Evolutionary conservation across 345 rosid genomes (phyloP), one percentile per base, ranked within the genome.

Genomic region (Populus simonii): DNA sequence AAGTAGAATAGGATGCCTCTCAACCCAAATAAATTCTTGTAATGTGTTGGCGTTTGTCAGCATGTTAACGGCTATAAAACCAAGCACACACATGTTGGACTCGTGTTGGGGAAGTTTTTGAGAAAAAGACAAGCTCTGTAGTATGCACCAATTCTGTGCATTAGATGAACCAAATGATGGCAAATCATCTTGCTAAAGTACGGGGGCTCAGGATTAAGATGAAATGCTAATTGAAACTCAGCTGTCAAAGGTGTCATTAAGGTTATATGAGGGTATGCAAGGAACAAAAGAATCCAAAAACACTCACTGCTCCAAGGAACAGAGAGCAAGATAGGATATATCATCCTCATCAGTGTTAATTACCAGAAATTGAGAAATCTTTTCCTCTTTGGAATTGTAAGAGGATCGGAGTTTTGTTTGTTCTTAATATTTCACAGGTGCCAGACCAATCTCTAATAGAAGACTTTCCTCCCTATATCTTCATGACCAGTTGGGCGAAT

Each of bases 71-170:
- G 65, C 8, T 51, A 49, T 12, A 67, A 57, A 53, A 23, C 49
- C 38, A 73, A 57, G 71, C 89, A 82, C 87, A 78, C 85, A 84
- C 80, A 87, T 73, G 84, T n/a, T 78, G 82, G 77, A 76, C 39
- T 68, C 59, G 62, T 71, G 78, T 27, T 65, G 77, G 81, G 31
- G 68, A 53, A 80, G 61, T 72, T 72, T 80, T 38, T 61, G 23
- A 67, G 76, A 75, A 78, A 73, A 82, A 70, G 83, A 83, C 88
- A 79, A 76, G 75, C 63, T 70, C 76, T 76, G 33, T 17, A 66
- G 5, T 18, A 8, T 29, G 39, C 16, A 23, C 41, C 3, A 33
- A 31, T 13, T 66, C 2, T 33, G n/a, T 66, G 69, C 69, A 66
- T 66, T 35, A 22, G 36, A 66, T 66, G 69, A 66, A 17, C 7